Evolutionary conservation across 2,329 filamentous ascomycete species (phyloP).

Genomic region (Septoria linicola): DNA sequence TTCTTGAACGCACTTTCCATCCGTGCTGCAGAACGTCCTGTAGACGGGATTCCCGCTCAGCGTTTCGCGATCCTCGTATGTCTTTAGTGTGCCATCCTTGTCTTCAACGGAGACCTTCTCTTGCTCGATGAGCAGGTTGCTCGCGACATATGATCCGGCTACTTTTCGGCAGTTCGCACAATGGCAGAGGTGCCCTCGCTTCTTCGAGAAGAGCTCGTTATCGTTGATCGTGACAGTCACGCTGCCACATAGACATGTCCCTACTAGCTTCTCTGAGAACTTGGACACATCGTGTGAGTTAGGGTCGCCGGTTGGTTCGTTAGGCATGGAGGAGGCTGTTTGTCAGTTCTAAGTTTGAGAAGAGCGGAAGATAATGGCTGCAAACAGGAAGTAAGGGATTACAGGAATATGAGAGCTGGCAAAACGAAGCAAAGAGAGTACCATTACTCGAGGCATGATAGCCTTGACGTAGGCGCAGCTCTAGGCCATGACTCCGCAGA

Average conservation of each 20-base stretch:
- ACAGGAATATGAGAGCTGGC: background rate
- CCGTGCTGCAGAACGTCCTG: slow-evolving; percentile 48
- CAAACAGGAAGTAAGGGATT: no score
- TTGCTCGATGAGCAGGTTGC: slow-evolving; percentile 45
- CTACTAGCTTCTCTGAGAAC: slow-evolving; percentile 40
- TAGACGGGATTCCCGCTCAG: slow-evolving; percentile 48
- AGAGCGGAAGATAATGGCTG: no score
- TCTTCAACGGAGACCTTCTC: slow-evolving; percentile 50
- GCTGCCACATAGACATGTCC: slow-evolving; percentile 49
- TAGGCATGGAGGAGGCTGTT: slow-evolving; percentile 32
- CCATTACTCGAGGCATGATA: slow-evolving; percentile 11
- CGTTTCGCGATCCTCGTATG: slow-evolving; percentile 48
- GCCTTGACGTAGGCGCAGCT: slow-evolving; percentile 19
- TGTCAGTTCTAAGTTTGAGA: background rate
- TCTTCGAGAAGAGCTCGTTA: slow-evolving; percentile 47
- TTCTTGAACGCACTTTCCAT: slow-evolving; percentile 44
- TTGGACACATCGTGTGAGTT: slow-evolving; percentile 39
- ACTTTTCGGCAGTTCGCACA: slow-evolving; percentile 55
- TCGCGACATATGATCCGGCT: slow-evolving; percentile 45
- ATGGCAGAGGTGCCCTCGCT: slow-evolving; percentile 51
- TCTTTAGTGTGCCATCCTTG: slow-evolving; percentile 46
- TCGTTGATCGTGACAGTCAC: slow-evolving; percentile 53
- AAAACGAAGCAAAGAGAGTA: slow-evolving; percentile 3
- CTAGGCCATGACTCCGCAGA: slow-evolving; percentile 17
- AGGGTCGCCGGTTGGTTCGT: slow-evolving; percentile 41